Base-by-base conservation (phyloP, 2,329 filamentous ascomycete genomes). In the Cercospora beticola region DNA sequence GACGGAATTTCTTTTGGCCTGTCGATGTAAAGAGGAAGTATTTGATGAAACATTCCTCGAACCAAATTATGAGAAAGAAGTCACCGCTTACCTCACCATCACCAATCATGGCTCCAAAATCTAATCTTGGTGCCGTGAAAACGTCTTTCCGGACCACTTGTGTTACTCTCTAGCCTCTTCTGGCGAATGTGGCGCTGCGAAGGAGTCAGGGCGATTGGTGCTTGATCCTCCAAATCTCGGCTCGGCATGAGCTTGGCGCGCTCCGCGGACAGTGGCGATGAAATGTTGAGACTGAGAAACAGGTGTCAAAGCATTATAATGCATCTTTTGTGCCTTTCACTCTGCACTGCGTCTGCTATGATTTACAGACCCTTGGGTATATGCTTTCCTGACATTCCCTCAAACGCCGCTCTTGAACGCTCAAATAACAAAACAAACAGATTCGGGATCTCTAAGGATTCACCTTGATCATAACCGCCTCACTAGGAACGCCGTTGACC, bases 201-300 rank as follows among this genome's bases (percentile, higher is more conserved):
- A 23, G 49, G 14, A 56, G 49, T 56, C 49, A n/a, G 49, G 49
- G 49, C 49, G 49, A 56, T 56, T 64, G 62, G 62, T 33, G n/a
- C 43, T 18, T 21, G 30, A 64, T 64, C 62, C 62, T 64, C 56
- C 62, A 3, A 64, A 64, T 64, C 46, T 64, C 62, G 62, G 62
- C 58, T 61, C 58, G 58, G 58, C 58, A 61, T 40, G 58, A 28
- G 21, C 58, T 61, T 61, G 58, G 58, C 58, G 26, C 21, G 21
- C n/a, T 8, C 12, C 49, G 49, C 46, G 12, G 18, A 26, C 46
- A 30, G 23, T 28, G 49, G 49, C 49, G 23, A 56, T 28, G 26
- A 14, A 16, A 26, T 26, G 3, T 26, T 54, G 49, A 56, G 26
- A 23, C 5, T 4, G 5, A 30, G 16, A 23, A 52, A 23, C 18